These are phyloP conservation scores for Lachnum nothofagi DNA, from an alignment of 2,329 filamentous ascomycete genomes.

Conservation along the genomic window DNA sequence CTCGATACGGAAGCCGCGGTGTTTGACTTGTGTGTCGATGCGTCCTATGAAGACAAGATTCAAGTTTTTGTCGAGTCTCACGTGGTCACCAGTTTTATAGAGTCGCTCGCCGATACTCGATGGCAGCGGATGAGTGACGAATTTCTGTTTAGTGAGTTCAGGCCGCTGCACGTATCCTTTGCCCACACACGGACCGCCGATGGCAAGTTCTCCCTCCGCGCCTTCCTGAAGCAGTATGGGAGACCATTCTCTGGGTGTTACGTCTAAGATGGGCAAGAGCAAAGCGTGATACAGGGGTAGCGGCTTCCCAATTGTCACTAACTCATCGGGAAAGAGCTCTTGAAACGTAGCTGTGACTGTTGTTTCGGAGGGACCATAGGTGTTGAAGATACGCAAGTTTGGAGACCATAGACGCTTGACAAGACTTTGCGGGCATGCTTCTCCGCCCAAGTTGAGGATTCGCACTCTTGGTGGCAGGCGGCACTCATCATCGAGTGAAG, in stretches of 20 bases:
- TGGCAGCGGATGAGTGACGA: slow-evolving; percentile 55
- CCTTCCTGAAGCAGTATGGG: slow-evolving; percentile 1
- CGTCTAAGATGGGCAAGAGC: not conserved
- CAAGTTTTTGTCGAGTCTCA: slow-evolving; percentile 47
- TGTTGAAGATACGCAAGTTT: slow-evolving; percentile 4
- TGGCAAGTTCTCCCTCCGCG: slow-evolving; percentile 5
- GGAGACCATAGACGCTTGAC: slow-evolving; percentile 5
- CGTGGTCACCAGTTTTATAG: slow-evolving; percentile 25
- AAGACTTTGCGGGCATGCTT: not conserved
- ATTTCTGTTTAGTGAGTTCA: slow-evolving; percentile 51
- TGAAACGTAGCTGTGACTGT: slow-evolving; percentile 8
- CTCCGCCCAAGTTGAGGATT: slow-evolving; percentile 4
- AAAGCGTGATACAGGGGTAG: slow-evolving; percentile 5
- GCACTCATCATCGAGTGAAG: slow-evolving; percentile 7
- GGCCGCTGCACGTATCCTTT: slow-evolving; percentile 55
- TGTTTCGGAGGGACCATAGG: slow-evolving; percentile 10
- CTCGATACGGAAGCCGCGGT: slow-evolving; percentile 88
- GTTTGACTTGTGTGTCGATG: slow-evolving; percentile 82
- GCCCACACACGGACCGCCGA: slow-evolving; percentile 49
- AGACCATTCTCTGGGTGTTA: not conserved
- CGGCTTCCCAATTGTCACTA: slow-evolving; percentile 5
- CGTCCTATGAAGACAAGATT: slow-evolving; percentile 69
- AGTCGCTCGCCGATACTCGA: slow-evolving; percentile 36
- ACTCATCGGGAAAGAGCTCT: slow-evolving; percentile 5
- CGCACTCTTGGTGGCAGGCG: slow-evolving; percentile 2